Percentiles rank a stretch among this genome's conserved stretches.
Evolutionary conservation across 2,329 filamentous ascomycete species (phyloP).

Genomic region (Colletotrichum theobromicola): DNA sequence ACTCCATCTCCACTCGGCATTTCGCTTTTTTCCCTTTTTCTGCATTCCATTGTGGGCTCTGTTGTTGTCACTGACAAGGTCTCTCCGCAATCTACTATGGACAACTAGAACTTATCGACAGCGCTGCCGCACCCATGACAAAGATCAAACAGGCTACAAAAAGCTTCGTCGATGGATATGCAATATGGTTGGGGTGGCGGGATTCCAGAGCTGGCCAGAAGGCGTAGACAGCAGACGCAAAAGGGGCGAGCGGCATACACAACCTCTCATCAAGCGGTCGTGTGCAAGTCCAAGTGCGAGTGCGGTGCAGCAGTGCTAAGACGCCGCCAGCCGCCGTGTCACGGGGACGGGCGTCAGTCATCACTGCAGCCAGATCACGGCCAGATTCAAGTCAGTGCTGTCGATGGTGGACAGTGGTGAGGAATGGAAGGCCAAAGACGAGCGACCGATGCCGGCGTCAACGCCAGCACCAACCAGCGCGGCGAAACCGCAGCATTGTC

Average conservation of each 20-base stretch:
- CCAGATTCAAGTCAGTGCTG: slow-evolving; percentile 2
- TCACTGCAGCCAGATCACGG: neutral
- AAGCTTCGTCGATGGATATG: neutral
- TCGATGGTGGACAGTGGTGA: neutral
- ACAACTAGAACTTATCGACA: neutral
- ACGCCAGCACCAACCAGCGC: neutral
- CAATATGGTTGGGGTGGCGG: neutral
- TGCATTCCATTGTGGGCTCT: neutral
- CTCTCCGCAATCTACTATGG: neutral
- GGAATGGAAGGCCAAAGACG: neutral
- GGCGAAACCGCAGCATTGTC: neutral
- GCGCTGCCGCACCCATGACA: neutral
- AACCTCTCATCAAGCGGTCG: neutral
- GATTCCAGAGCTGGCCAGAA: neutral
- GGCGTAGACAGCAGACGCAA: neutral
- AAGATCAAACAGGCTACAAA: slow-evolving; percentile 11
- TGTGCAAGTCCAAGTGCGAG: neutral
- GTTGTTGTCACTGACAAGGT: neutral
- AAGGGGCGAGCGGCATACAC: neutral
- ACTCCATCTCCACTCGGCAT: slow-evolving; percentile 1
- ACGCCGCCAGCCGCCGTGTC: neutral
- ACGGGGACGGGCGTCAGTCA: neutral
- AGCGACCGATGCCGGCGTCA: slow-evolving; percentile 8
- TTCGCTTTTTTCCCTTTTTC: neutral
- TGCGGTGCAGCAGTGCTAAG: neutral